These are phyloP conservation scores for Omphalea diandra DNA, from an alignment of 441 rosid genomes.

Conservation along the genomic window DNA sequence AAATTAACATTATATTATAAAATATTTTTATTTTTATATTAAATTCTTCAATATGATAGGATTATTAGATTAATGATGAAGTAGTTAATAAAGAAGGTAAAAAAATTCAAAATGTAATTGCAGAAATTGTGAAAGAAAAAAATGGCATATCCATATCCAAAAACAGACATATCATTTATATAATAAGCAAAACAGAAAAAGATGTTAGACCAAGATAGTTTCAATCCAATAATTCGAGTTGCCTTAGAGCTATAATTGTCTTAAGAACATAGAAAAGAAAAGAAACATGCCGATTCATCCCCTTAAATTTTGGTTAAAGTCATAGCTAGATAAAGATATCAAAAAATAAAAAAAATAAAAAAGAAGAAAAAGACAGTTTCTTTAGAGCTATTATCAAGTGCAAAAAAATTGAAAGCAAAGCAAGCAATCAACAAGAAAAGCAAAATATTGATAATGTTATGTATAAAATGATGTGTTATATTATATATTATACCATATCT, in stretches of 20 bases:
- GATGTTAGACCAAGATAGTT: constrained; percentile 2
- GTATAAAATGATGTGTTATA: not conserved
- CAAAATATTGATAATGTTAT: not conserved
- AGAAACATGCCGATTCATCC: not conserved
- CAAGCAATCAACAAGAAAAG: no score
- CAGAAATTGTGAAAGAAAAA: no score
- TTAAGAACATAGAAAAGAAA: not conserved
- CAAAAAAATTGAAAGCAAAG: not conserved
- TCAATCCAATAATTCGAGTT: not conserved
- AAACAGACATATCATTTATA: not conserved
- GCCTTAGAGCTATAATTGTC: constrained; percentile 5
- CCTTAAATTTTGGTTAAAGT: not conserved
- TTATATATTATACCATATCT: no score
- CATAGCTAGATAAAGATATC: not conserved
- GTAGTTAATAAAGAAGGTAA: no score
- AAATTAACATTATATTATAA: no score
- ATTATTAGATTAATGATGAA: no score
- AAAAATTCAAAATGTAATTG: no score
- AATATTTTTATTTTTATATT: no score
- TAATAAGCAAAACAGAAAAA: not conserved
- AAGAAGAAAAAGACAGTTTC: not conserved
- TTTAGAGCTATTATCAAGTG: no score
- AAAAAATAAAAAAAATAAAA: no score
- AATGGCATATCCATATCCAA: not conserved
- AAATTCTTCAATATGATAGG: no score